Conservation (phyloP, 768 basidiomycete genomes). For the Phanerodontia chrysosporium region DNA sequence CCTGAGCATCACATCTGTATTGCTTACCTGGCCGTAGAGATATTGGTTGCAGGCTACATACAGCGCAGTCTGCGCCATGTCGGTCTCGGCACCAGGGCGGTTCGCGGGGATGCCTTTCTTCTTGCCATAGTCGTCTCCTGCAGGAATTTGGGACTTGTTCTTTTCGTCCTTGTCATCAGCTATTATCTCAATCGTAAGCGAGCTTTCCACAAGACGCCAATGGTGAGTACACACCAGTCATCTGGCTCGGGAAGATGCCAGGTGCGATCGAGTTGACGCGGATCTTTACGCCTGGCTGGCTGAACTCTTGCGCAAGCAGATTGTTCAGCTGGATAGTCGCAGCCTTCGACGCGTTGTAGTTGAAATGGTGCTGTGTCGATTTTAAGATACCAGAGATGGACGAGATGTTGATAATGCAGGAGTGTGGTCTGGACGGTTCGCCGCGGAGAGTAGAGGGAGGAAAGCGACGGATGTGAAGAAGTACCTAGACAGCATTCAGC, state of each 20-base stretch:
- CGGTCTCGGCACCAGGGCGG: slow-evolving; percentile 31
- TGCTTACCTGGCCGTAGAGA: slow-evolving; percentile 31
- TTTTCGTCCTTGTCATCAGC: slow-evolving; percentile 25
- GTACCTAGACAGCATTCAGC: slow-evolving; percentile 20
- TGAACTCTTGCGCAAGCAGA: slow-evolving; percentile 34
- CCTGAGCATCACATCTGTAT: no score
- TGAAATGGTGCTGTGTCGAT: slow-evolving; percentile 39
- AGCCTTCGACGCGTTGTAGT: slow-evolving; percentile 41
- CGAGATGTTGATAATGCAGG: slow-evolving; percentile 38
- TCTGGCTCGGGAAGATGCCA: slow-evolving; percentile 34
- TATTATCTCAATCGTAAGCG: neutral
- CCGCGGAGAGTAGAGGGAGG: slow-evolving; percentile 37
- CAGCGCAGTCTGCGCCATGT: slow-evolving; percentile 32
- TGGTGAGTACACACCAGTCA: slow-evolving; percentile 21
- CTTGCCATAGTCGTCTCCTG: slow-evolving; percentile 25
- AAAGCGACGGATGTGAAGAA: slow-evolving; percentile 44
- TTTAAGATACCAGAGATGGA: slow-evolving; percentile 39
- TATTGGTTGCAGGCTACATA: slow-evolving; percentile 30
- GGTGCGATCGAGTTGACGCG: slow-evolving; percentile 34
- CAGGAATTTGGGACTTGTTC: slow-evolving; percentile 30
- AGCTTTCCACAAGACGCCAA: neutral
- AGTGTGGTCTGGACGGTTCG: slow-evolving; percentile 29
- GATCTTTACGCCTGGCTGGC: slow-evolving; percentile 25
- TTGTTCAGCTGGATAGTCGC: slow-evolving; percentile 32
- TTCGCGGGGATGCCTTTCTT: slow-evolving; percentile 33